Evolutionary conservation across 2,329 filamentous ascomycete genomes (phyloP).

Genomic region (Kalmusia sp.): DNA sequence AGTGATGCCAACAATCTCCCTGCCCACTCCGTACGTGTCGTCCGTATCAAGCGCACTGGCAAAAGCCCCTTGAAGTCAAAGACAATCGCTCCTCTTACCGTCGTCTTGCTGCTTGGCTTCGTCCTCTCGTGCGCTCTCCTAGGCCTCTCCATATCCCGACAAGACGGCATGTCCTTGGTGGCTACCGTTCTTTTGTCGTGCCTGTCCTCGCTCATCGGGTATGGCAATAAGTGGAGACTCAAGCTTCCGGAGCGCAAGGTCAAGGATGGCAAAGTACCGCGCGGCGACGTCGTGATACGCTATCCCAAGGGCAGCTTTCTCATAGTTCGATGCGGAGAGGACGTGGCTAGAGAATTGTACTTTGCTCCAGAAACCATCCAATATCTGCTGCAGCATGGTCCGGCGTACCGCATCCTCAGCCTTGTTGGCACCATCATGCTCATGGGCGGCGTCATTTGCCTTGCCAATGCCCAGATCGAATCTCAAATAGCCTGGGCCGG

Average conservation of each 20-base stretch:
- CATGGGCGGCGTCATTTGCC: slow-evolving; percentile 60
- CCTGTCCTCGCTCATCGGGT: slow-evolving; percentile 57
- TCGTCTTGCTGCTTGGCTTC: slow-evolving; percentile 55
- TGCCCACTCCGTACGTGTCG: slow-evolving; percentile 50
- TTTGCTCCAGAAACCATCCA: slow-evolving; percentile 60
- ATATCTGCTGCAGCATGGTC: slow-evolving; percentile 51
- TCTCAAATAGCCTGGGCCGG: slow-evolving; percentile 58
- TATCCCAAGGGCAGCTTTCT: slow-evolving; percentile 60
- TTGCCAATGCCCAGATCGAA: slow-evolving; percentile 57
- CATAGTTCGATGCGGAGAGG: slow-evolving; percentile 57
- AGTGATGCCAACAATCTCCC: slow-evolving; percentile 47
- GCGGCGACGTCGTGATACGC: slow-evolving; percentile 57
- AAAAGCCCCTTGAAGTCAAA: slow-evolving; percentile 50
- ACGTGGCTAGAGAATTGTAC: slow-evolving; percentile 58
- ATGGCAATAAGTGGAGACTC: slow-evolving; percentile 59
- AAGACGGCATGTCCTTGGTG: slow-evolving; percentile 60
- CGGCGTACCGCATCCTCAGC: slow-evolving; percentile 55
- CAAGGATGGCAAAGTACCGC: slow-evolving; percentile 41
- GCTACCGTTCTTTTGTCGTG: slow-evolving; percentile 56
- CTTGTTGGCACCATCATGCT: slow-evolving; percentile 59
- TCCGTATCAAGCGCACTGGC: slow-evolving; percentile 44
- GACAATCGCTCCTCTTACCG: slow-evolving; percentile 54
- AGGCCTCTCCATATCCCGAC: slow-evolving; percentile 51
- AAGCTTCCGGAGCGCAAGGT: slow-evolving; percentile 48
- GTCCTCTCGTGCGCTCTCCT: slow-evolving; percentile 52